A percentile compares a stretch with the other conserved stretches of the same genome.
phyloP scores from a whole-genome alignment of 208 protist species.

The Crithidia brevicula region DNA sequence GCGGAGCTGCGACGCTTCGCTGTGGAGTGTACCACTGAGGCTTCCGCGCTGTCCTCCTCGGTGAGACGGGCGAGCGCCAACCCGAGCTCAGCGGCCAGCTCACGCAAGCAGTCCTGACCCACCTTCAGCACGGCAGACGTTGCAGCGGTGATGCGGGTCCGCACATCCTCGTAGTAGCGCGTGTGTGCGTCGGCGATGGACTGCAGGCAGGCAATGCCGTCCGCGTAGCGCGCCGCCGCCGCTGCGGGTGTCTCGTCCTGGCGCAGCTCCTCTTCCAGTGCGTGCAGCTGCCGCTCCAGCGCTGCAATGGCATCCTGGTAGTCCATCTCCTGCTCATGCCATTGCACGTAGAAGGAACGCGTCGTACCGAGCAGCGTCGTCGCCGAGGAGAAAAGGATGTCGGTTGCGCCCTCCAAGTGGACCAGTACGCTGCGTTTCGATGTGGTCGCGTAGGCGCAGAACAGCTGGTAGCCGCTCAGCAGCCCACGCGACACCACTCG shows the following conservation, averaged over 20 bases:
- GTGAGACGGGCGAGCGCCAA: conserved; percentile 6
- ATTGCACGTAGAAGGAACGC: conserved; percentile 56
- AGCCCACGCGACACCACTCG: conserved; percentile 44
- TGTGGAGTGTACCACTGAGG: not conserved
- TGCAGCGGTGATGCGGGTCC: conserved; percentile 34
- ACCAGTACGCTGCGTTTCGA: conserved; percentile 56
- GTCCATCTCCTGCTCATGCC: conserved; percentile 64
- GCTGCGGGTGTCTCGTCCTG: conserved; percentile 51
- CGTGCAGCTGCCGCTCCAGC: conserved; percentile 57
- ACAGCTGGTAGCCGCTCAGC: conserved; percentile 37
- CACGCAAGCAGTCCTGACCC: conserved; percentile 19
- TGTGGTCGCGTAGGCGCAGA: conserved; percentile 48
- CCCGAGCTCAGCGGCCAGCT: conserved; percentile 21
- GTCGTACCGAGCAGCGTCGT: conserved; percentile 42
- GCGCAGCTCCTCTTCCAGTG: conserved; percentile 40
- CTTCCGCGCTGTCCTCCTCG: conserved; percentile 4
- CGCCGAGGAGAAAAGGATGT: conserved; percentile 47
- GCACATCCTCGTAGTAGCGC: conserved; percentile 55
- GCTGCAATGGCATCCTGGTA: conserved; percentile 59
- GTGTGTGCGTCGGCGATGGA: conserved; percentile 61
- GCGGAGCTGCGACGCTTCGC: conserved; percentile 8
- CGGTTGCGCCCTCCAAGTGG: conserved; percentile 62
- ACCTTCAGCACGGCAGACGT: conserved; percentile 21
- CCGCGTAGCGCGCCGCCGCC: conserved; percentile 64
- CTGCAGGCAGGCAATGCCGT: conserved; percentile 61